Conservation (phyloP, 257 asterid genomes). For the Solanum neorickii region DNA sequence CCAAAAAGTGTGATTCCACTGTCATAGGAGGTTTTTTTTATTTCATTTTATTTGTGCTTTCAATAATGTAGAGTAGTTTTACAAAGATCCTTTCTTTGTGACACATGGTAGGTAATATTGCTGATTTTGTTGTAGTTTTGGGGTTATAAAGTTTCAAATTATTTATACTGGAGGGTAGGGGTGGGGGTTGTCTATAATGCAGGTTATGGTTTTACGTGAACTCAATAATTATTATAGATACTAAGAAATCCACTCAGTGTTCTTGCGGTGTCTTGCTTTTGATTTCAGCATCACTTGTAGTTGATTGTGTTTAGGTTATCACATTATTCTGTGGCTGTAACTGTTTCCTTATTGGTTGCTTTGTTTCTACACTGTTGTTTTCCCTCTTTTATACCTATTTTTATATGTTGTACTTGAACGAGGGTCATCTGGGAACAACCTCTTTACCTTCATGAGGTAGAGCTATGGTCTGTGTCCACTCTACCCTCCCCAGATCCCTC, state of each 20-base stretch:
- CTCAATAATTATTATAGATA: neutral
- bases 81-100: slow-evolving; percentile 12
- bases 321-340: neutral
- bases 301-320: neutral
- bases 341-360: neutral
- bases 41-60: neutral
- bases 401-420: neutral
- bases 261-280: neutral
- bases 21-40: neutral
- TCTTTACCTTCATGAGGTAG: neutral
- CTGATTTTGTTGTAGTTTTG: neutral
- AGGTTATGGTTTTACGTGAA: neutral
- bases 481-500: neutral
- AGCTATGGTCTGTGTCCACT: neutral
- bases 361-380: neutral
- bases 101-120: neutral
- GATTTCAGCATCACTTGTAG: neutral
- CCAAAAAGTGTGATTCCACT: neutral
- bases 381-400: neutral
- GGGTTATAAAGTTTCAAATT: neutral
- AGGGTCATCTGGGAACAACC: neutral
- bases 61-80: neutral
- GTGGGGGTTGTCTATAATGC: neutral
- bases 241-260: neutral
- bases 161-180: neutral